Evolutionary conservation across 345 rosid species (phyloP), one percentile per base, ranked within the genome.

Genomic region (Camelina laxa): DNA sequence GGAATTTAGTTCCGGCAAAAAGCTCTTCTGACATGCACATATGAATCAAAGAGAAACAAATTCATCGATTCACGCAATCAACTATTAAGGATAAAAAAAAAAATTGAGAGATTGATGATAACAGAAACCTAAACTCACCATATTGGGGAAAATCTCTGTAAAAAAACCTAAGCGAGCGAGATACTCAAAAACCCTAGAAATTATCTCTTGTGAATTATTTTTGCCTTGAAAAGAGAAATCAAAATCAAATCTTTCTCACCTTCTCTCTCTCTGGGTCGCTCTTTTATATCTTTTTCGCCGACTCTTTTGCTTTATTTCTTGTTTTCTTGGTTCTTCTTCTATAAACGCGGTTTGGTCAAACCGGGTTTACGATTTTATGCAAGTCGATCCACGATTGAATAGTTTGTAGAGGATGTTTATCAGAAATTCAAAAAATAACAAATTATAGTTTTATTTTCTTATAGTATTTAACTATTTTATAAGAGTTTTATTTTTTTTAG

Each of bases 141-240:
- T 77, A 39, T 5, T 12, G 14, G 41, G 11, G 30, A 15, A 56
- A 17, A 33, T 33, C 72, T 70, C 66, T 56, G 54, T 14, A 24
- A 55, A 24, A 62, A 70, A 45, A 65, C 75, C 55, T 58, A 33
- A 33, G 36, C 36, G 36, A 33, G 64, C 39, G 17, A 44, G 53
- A 45, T 68, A 61, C 53, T 35, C 58, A 53, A 62, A 69, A 54
- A 13, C 80, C 80, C 71, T 76, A 76, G 63, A 47, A 33, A 42
- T 27, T 39, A 22, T 10, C 16, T 9, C 20, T 53, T 9, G 69
- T n/a, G 21, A 42, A 33, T 6, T 38, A 7, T 11, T 38, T 22
- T 4, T 10, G 3, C 50, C 41, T 21, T 9, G 19, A 19, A 27
- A 27, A 17, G 56, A 71, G 50, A 21, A 60, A 19, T 11, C 38